Evolutionary conservation across 1,139 yeast genomes (phyloP), one percentile per base, ranked within the genome.

Genomic region (Geotrichum reessii): DNA sequence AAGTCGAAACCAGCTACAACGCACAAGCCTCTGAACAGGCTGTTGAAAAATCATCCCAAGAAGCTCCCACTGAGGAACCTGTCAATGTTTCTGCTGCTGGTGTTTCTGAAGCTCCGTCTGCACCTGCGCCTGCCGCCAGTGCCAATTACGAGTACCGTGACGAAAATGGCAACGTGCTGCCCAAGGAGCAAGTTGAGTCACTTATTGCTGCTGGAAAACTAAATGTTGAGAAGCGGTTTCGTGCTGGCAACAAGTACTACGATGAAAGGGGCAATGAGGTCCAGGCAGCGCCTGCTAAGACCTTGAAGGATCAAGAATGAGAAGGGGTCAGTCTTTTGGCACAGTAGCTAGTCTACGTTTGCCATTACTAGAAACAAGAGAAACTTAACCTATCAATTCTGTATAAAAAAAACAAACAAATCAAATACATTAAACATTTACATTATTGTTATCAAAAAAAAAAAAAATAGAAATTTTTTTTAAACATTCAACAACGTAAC

Each of bases 101-200:
- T 44, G 33, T 50, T 31, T 46, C 55, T 11, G 44, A 47, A 40
- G 44, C 60, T 11, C 44, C 44, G 7, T n/a, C n/a, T 11, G 21
- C 44, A 19, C 55, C 57, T 17, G 25, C 61, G 40, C 51, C 59
- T n/a, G 55, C 60, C 24, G 56, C 57, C 50, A 5, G 9, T 14
- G 37, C 55, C 46, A 52, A 56, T 33, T 65, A 69, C 25, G 70
- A 65, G 47, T 71, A 70, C 64, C 69, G 71, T 17, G 74, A 71
- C 58, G 66, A 64, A 40, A 54, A 71, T 37, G 74, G 74, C 47
- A 71, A 71, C 54, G 63, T 63, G 19, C 63, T 71, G 40, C 67
- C 66, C 31, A 65, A 70, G 37, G 71, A 68, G 42, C 63, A 67
- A 25, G 71, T 70, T 17, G 65, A 66, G 52, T 51, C 60, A 49